Base-by-base conservation (phyloP, 768 basidiomycete species). In the Nidularia sp. region DNA sequence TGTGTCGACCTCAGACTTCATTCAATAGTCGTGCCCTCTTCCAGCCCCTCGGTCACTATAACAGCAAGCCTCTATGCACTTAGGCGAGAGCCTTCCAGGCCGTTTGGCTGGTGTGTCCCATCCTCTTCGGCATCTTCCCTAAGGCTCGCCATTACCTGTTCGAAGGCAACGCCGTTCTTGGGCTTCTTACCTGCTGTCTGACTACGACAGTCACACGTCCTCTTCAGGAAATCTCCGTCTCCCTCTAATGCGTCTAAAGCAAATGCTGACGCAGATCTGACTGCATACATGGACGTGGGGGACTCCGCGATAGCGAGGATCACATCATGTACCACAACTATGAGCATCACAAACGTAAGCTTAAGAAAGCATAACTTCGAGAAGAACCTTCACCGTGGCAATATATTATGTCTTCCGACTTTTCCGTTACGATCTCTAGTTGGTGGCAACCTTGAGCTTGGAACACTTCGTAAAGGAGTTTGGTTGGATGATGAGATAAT, bases 401-500 rank as follows among this genome's bases (percentile, higher is more conserved):
- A 82, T 71, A 62, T 82, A 86, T 22, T 65, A 68, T 53, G 75
- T 71, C 66, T 42, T 67, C 65, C 46, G 59, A 60, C 57, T 73
- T 71, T 50, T 81, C 79, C 58, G 83, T 88, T 45, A 72, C 62
- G 44, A 88, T 75, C 53, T 79, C 72, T 52, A 90, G 86, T 51
- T 76, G 69, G 48, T 83, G 84, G 59, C 90, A 90, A 42, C 85
- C 84, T 57, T 85, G 78, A 31, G 80, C 77, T 60, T 91, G 86
- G 49, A 91, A 70, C 29, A 89, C 63, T 60, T 92, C 89, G 49
- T 85, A 84, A 9, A 93, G 73, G 49, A 81, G 72, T 61, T 86
- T 86, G 25, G 86, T 88, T 1, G 90, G 91, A 65, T 92, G 89
- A 57, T 84, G 81, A 3, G 87, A 81, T 15, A 91, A 71, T 33